Evolutionary conservation across 2,329 filamentous ascomycete species (phyloP), one percentile per base, ranked within the genome.

Genomic region (Pseudocercospora fuligena): DNA sequence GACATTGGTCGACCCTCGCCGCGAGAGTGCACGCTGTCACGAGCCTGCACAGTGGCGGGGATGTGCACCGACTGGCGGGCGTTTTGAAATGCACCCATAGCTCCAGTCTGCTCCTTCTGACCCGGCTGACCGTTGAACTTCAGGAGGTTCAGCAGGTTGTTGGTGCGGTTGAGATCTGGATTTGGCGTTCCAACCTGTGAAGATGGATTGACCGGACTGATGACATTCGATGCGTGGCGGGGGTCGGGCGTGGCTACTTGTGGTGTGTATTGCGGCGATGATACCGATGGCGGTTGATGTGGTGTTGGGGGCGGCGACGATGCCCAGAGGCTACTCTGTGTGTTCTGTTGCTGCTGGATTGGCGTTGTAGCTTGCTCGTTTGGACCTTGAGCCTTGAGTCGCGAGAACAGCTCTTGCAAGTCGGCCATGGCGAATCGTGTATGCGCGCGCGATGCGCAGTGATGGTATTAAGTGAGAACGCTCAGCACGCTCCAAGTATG

Each of bases 141-240:
- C 69, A 92, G 82, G 67, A 91, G 78, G 73, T 86, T 90, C 66
- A 91, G 82, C 70, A 92, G 78, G 73, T 86, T 87, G 69, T 75
- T 76, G 46, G 77, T 72, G 14, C 76, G 71, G 67, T 72, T 77
- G 66, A 76, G 77, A 36, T 74, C 72, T 74, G 77, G 79, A 61
- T 73, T 78, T 66, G 77, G 79, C 70, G 77, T 80, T 78, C 80
- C 80, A 67, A 73, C 66, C 27, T 60, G 59, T 76, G 72, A 79
- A 64, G 84, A 83, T 59, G 80, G 69, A 67, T 79, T 76, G 68
- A 83, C 85, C 9, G 87, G 87, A 74, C 87, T 89, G 76, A 89
- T 82, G 72, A 89, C 81, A 68, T 85, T 84, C 65, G 86, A 87
- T 47, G 80, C 78, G 75, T 88, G 85, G 65, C 84, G 84, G 64